Evolutionary conservation across 352 stramenopile genomes (phyloP), one percentile per base, ranked within the genome.

Genomic region (Pythium monospermum): DNA sequence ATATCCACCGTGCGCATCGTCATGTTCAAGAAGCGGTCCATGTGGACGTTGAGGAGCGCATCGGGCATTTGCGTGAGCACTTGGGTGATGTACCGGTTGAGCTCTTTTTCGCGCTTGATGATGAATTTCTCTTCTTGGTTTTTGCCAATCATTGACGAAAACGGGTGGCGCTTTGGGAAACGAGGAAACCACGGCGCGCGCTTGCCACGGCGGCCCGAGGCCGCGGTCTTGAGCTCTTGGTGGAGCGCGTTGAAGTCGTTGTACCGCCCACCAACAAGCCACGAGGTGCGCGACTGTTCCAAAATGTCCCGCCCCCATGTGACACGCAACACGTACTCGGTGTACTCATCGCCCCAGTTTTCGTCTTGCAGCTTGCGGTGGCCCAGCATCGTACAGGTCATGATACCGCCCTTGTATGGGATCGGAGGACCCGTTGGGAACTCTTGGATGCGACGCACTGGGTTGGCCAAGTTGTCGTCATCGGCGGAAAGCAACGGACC

Each of bases 41-140:
- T 76, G 68, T 95, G 84, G 30, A 93, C 78, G 68, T 95, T 95
- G 26, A 89, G 61, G 36, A 95, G 63, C 32, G 84, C 84, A 40
- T 95, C 84, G 2, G 84, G 84, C 84, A 95, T 95, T 65, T 95
- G 84, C 38, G 84, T 95, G 31, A 95, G 63, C 69, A 95, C 84
- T 53, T 95, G 84, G 41, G 84, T 95, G 73, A 95, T 86, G 76
- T 95, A 95, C 32, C 84, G 84, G 66, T 95, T 95, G 54, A 95
- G 77, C 53, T 95, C 84, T 61, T 95, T 95, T 64, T 95, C 84
- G 42, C 84, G 80, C 66, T 88, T 92, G 71, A 91, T 91, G 55
- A 95, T 90, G 57, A 95, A 95, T 63, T 95, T 92, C 52, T 95
- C 84, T 53, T 95, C 72, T 55, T 91, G 80, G 64, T 95, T 95